These are phyloP conservation scores for Vigna hirtella DNA, from an alignment of 306 rosid species.

Conservation along the genomic window DNA sequence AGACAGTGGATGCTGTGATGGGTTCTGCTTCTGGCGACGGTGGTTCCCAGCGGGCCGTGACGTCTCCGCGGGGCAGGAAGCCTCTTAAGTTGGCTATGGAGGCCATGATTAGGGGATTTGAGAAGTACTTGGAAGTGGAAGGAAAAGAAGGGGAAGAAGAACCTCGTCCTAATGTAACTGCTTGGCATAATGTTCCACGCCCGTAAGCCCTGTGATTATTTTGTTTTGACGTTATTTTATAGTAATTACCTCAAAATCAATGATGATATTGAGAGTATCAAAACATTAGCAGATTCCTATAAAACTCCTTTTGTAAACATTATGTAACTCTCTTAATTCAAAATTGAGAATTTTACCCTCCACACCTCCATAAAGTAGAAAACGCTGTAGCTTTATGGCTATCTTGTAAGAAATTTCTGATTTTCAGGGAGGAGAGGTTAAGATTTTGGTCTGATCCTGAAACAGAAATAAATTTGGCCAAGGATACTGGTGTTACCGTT, in stretches of 20 bases:
- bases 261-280: not conserved
- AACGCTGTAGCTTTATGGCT: not conserved
- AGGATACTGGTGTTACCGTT: conserved; percentile 80
- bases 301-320: not conserved
- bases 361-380: not conserved
- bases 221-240: conserved; percentile 26
- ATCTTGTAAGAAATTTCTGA: conserved; percentile 40
- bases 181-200: conserved; percentile 94
- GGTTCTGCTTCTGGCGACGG: conserved; percentile 84
- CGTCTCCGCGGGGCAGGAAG: conserved; percentile 50
- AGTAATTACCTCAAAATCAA: not conserved
- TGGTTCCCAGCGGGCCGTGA: conserved; percentile 68
- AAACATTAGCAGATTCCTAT: not conserved
- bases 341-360: not conserved
- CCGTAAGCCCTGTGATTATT: conserved; percentile 63
- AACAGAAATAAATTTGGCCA: conserved; percentile 84
- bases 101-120: conserved; percentile 88
- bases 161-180: conserved; percentile 72
- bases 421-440: conserved; percentile 90
- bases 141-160: conserved; percentile 52
- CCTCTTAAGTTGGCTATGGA: conserved; percentile 88
- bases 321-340: not conserved
- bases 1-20: conserved; percentile 64
- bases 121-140: conserved; percentile 62
- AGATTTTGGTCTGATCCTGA: conserved; percentile 99